These are phyloP conservation scores for Millerago galiae DNA, from an alignment of 805 yeast genomes.

Conservation along the genomic window DNA sequence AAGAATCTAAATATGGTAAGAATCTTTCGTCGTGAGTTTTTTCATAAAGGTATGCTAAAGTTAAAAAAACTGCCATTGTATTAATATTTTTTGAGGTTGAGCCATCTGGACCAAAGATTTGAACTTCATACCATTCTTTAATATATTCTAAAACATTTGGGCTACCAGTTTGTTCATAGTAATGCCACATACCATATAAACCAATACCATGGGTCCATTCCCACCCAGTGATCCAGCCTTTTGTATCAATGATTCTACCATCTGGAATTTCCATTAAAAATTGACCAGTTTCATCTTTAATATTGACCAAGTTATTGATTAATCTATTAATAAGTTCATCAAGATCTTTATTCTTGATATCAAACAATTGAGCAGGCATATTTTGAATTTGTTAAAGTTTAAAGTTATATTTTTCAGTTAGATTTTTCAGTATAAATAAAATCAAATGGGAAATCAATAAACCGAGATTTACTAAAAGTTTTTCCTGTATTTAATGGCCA, in stretches of 20 bases:
- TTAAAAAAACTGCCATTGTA: constrained; percentile 10
- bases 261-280: constrained; percentile 11
- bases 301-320: constrained; percentile 7
- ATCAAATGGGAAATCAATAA: not conserved
- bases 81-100: constrained; percentile 11
- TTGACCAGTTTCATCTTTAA: constrained; percentile 10
- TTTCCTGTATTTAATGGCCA: not conserved
- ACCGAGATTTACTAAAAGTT: not conserved
- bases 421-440: not conserved
- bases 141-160: constrained; percentile 5
- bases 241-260: constrained; percentile 11
- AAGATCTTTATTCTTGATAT: constrained; percentile 6
- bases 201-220: constrained; percentile 15
- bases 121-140: constrained; percentile 9
- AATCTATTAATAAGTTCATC: constrained; percentile 8
- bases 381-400: not conserved
- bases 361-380: constrained; percentile 9
- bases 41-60: constrained; percentile 9
- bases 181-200: constrained; percentile 13
- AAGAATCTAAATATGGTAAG: constrained; percentile 8
- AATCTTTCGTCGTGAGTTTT: constrained; percentile 5
- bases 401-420: not conserved
- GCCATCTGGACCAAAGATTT: constrained; percentile 11
- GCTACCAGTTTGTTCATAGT: constrained; percentile 5
- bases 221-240: constrained; percentile 15